Evolutionary conservation across 2,329 filamentous ascomycete genomes (phyloP).

Genomic region (Gaeumannomyces tritici): DNA sequence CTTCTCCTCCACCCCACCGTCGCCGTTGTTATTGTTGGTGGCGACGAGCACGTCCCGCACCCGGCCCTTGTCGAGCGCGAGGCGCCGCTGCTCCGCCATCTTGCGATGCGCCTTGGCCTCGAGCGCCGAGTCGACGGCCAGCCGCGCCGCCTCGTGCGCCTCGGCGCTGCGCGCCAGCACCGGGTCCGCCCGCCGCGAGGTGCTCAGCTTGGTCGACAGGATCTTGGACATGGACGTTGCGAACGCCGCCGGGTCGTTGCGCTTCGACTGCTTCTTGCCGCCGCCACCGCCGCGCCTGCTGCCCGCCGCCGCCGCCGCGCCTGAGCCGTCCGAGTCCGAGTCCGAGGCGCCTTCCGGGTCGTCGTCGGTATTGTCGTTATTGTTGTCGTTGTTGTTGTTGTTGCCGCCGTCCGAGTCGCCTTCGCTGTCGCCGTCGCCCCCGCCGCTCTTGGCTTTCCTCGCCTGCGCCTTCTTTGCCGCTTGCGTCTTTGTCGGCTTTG

Average conservation of each 20-base stretch:
- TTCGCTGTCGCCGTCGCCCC: not conserved
- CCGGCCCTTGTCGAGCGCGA: slow-evolving; percentile 74
- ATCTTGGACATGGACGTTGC: slow-evolving; percentile 92
- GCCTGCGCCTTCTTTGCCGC: not conserved
- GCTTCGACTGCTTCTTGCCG: slow-evolving; percentile 56
- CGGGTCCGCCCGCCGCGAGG: slow-evolving; percentile 73
- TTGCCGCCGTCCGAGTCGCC: slow-evolving; percentile 10
- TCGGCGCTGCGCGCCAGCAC: slow-evolving; percentile 77
- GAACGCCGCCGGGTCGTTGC: slow-evolving; percentile 86
- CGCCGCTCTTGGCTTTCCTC: not conserved
- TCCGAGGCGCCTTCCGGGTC: slow-evolving; percentile 25
- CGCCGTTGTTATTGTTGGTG: slow-evolving; percentile 14
- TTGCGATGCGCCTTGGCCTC: slow-evolving; percentile 74
- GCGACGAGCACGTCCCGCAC: slow-evolving; percentile 75
- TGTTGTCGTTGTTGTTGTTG: slow-evolving; percentile 6
- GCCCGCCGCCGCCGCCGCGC: slow-evolving; percentile 14
- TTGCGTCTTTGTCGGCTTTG: slow-evolving; percentile 9
- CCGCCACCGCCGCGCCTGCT: slow-evolving; percentile 29
- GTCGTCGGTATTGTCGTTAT: slow-evolving; percentile 20
- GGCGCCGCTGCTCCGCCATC: slow-evolving; percentile 69
- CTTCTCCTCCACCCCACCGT: slow-evolving; percentile 33
- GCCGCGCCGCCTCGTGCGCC: slow-evolving; percentile 62
- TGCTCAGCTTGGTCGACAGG: slow-evolving; percentile 77
- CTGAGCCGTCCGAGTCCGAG: too few species aligned
- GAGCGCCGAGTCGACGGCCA: slow-evolving; percentile 65